Evolutionary conservation across 495 filamentous ascomycete genomes (phyloP).

Genomic region (Talaromyces wortmannii): DNA sequence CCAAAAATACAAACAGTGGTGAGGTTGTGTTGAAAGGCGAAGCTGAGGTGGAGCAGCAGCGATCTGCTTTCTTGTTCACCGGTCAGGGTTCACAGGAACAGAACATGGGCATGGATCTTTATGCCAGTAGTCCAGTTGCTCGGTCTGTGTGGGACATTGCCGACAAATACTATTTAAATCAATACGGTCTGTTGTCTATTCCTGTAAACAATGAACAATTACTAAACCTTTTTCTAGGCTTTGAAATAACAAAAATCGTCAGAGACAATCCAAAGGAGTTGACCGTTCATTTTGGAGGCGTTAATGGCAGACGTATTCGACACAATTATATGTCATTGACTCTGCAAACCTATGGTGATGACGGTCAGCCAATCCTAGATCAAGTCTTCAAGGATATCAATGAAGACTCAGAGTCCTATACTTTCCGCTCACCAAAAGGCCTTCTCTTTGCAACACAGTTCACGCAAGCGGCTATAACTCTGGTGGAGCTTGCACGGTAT

Average conservation of each 20-base stretch:
- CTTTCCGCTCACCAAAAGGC: conserved; percentile 90
- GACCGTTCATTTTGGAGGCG: conserved; percentile 95
- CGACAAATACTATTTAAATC: conserved; percentile 95
- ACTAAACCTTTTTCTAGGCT: conserved; percentile 40
- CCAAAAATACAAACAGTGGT: conserved; percentile 83
- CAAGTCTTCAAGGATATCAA: conserved; percentile 97
- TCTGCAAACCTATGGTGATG: conserved; percentile 84
- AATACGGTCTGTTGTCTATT: conserved; percentile 49
- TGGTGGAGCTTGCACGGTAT: conserved; percentile 99
- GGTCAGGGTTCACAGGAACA: conserved; percentile 97
- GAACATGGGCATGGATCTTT: conserved; percentile 99
- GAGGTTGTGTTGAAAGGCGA: conserved; percentile 92
- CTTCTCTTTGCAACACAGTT: conserved; percentile 97
- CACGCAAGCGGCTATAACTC: conserved; percentile 90
- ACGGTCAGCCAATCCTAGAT: conserved; percentile 89
- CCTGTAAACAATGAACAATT: no score
- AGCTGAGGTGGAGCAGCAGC: conserved; percentile 95
- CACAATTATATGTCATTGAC: conserved; percentile 99
- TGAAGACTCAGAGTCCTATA: conserved; percentile 87
- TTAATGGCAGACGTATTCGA: conserved; percentile 90
- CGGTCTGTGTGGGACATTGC: conserved; percentile 97
- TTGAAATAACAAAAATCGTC: conserved; percentile 95
- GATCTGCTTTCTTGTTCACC: conserved; percentile 93
- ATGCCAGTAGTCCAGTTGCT: conserved; percentile 82
- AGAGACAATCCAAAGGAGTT: conserved; percentile 98